phyloP scores from a whole-genome alignment of 257 asterid species.

The Apocynum venetum region DNA sequence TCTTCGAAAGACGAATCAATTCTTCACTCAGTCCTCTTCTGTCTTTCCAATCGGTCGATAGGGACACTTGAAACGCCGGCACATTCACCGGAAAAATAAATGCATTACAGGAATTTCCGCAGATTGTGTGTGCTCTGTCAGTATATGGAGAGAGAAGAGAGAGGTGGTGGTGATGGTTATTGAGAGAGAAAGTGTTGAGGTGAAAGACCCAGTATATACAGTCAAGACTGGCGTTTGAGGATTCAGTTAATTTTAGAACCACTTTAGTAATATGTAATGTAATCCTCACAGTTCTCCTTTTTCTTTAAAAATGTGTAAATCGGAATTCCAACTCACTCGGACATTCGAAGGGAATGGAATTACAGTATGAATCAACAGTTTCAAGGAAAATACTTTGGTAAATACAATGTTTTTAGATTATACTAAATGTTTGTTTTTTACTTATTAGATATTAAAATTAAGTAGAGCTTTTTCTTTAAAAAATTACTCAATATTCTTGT shows the following conservation, averaged over 20 bases:
- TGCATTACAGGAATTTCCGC: neutral
- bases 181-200: slow-evolving; percentile 7
- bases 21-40: slow-evolving; percentile 16
- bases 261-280: neutral
- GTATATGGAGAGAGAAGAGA: neutral
- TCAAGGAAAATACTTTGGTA: neutral
- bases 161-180: neutral
- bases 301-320: neutral
- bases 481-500: too few relatives aligned
- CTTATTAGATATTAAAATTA: too few relatives aligned
- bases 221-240: neutral
- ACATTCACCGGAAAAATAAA: neutral
- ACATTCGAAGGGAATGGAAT: neutral
- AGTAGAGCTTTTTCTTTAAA: too few relatives aligned
- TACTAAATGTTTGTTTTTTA: too few relatives aligned
- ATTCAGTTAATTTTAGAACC: slow-evolving; percentile 9
- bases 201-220: neutral
- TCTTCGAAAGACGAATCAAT: neutral
- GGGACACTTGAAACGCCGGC: neutral
- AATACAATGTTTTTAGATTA: too few relatives aligned
- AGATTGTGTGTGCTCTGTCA: neutral
- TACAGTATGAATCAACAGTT: neutral
- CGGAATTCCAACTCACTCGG: neutral
- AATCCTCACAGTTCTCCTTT: neutral
- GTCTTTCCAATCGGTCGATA: neutral